Percentiles rank a stretch among this genome's conserved stretches.
Evolutionary conservation across 805 yeast species (phyloP).

Genomic region (Candida maris): DNA sequence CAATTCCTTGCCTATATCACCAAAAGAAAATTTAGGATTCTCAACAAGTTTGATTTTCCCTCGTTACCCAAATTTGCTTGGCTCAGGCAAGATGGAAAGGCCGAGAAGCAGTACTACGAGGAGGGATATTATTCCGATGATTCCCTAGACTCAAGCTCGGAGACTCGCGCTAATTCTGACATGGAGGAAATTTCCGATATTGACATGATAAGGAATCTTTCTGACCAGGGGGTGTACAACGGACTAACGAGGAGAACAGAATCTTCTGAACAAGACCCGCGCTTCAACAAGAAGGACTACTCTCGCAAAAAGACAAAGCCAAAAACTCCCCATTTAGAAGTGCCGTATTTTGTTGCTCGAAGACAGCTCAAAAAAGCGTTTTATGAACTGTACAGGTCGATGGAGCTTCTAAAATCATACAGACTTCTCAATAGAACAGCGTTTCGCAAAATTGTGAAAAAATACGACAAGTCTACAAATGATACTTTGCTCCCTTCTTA

Average conservation of each 20-base stretch:
- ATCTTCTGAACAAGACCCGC: conserved; percentile 19
- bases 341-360: conserved; percentile 63
- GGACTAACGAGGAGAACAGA: not conserved
- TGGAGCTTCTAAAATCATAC: conserved; percentile 68
- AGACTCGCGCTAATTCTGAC: conserved; percentile 1
- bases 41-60: conserved; percentile 39
- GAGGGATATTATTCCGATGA: conserved; percentile 28
- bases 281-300: conserved; percentile 49
- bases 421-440: conserved; percentile 81
- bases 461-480: conserved; percentile 74
- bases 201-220: not conserved
- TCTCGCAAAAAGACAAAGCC: conserved; percentile 25
- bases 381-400: conserved; percentile 67
- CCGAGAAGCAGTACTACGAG: conserved; percentile 35
- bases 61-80: conserved; percentile 38
- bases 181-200: conserved; percentile 1
- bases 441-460: conserved; percentile 82
- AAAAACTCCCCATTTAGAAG: conserved; percentile 12
- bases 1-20: conserved; percentile 21
- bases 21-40: conserved; percentile 25
- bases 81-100: conserved; percentile 26
- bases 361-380: conserved; percentile 66
- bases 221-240: not conserved
- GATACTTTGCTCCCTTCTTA: conserved; percentile 43
- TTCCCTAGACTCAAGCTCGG: conserved; percentile 10